Conservation (phyloP, 768 basidiomycete species). For the Suillus fuscotomentosus region DNA sequence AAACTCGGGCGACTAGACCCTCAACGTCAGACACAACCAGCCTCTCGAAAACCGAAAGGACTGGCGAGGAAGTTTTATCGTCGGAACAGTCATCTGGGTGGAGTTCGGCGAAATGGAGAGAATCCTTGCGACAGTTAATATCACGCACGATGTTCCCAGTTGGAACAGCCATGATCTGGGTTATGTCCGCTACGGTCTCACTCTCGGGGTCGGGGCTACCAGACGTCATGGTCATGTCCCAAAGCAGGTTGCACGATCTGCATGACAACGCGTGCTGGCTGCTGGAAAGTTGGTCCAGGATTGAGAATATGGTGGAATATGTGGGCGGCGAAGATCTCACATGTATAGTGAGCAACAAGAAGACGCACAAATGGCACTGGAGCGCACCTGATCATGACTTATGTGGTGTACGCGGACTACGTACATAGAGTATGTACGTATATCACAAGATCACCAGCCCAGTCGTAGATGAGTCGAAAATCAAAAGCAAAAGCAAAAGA, state of each 20-base stretch:
- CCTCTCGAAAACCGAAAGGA: constrained; percentile 6
- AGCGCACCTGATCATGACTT: too few relatives aligned
- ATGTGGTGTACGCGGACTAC: too few relatives aligned
- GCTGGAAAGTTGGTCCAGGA: not conserved
- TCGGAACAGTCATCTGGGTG: constrained; percentile 17
- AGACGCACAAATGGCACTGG: too few relatives aligned
- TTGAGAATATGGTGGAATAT: not conserved
- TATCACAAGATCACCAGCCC: too few relatives aligned
- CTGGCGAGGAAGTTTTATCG: constrained; percentile 21
- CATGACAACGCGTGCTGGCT: not conserved
- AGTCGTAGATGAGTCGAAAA: too few relatives aligned
- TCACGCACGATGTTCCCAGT: not conserved
- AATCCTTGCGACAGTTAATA: not conserved
- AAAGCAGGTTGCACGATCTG: not conserved
- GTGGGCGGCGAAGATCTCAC: not conserved
- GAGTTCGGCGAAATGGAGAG: not conserved
- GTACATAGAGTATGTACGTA: too few relatives aligned
- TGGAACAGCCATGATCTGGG: not conserved
- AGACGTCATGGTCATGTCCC: not conserved
- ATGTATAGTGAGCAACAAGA: not conserved
- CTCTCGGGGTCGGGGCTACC: not conserved
- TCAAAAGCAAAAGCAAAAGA: not conserved
- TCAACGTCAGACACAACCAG: constrained; percentile 9
- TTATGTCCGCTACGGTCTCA: too few relatives aligned
- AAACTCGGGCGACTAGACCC: constrained; percentile 19